Percentiles rank a stretch among this genome's conserved stretches.
Evolutionary conservation across 495 filamentous ascomycete species (phyloP).

Genomic region (Corynascus novoguineensis): DNA sequence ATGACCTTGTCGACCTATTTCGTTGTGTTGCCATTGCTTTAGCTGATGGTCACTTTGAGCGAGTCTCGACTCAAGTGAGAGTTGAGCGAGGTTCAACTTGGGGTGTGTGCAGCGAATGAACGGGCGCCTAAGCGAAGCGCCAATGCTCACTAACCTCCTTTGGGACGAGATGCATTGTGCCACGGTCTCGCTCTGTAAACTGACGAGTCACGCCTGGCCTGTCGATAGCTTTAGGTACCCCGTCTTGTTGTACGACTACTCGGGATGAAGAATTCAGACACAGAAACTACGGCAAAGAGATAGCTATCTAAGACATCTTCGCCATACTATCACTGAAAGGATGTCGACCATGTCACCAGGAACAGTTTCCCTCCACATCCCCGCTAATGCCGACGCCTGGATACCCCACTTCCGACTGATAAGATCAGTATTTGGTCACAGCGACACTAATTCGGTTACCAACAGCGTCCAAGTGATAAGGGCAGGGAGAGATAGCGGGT

Average conservation of each 20-base stretch:
- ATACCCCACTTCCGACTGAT: too few relatives aligned
- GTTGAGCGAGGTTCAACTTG: not conserved
- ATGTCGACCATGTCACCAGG: not conserved
- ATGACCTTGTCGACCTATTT: slow-evolving; percentile 88
- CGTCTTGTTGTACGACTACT: not conserved
- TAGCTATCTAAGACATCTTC: too few relatives aligned
- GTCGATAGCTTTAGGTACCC: not conserved
- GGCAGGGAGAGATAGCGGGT: too few relatives aligned
- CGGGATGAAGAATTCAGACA: not conserved
- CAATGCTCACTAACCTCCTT: slow-evolving; percentile 61
- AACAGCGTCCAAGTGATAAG: too few relatives aligned
- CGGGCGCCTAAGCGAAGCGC: not conserved
- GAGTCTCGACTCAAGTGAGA: not conserved
- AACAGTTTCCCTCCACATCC: too few relatives aligned
- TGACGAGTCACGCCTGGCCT: not conserved
- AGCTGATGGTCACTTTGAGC: not conserved
- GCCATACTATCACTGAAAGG: too few relatives aligned
- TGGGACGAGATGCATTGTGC: slow-evolving; percentile 73
- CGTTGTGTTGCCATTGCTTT: not conserved
- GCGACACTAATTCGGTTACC: too few relatives aligned
- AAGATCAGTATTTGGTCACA: too few relatives aligned
- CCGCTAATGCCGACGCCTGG: too few relatives aligned
- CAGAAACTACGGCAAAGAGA: too few relatives aligned
- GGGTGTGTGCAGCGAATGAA: not conserved
- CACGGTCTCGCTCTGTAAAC: not conserved